Conservation (phyloP, 352 stramenopile species). For the Phytopythium kandeliae region DNA sequence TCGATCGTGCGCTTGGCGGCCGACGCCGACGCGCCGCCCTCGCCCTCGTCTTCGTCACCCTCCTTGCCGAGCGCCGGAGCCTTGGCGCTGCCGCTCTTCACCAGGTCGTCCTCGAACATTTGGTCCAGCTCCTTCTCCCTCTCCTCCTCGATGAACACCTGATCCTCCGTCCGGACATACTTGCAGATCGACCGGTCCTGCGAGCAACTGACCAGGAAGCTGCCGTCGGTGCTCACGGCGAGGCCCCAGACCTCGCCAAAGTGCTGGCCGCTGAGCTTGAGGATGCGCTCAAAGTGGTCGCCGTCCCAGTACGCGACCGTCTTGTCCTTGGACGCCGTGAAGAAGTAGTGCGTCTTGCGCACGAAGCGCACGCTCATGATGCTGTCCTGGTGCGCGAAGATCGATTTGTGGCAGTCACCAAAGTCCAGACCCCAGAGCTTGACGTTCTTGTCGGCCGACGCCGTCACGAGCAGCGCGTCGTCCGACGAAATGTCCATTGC, state of each 20-base stretch:
- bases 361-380: constrained; percentile 97
- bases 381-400: constrained; percentile 98
- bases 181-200: constrained; percentile 97
- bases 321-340: constrained; percentile 98
- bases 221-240: constrained; percentile 89
- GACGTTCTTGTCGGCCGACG: constrained; percentile 98
- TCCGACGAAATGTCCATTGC: constrained; percentile 97
- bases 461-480: constrained; percentile 96
- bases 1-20: constrained; percentile 91
- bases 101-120: constrained; percentile 93
- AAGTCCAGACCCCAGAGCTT: constrained; percentile 99
- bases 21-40: constrained; percentile 68
- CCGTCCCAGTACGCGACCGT: constrained; percentile 98
- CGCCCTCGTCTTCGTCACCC: constrained; percentile 38
- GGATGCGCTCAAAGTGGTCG: constrained; percentile 95
- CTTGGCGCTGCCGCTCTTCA: constrained; percentile 66
- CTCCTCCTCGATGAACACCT: constrained; percentile 98
- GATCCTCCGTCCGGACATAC: constrained; percentile 95
- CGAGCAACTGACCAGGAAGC: constrained; percentile 93
- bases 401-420: constrained; percentile 98
- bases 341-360: constrained; percentile 97
- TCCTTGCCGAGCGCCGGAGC: constrained; percentile 57
- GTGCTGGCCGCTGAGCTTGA: constrained; percentile 72
- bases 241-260: constrained; percentile 87
- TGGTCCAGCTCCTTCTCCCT: constrained; percentile 94